A percentile compares a stretch with the other conserved stretches of the same genome.
Evolutionary conservation across 495 filamentous ascomycete species (phyloP).

Genomic region (Aspergillus carlsbadensis): DNA sequence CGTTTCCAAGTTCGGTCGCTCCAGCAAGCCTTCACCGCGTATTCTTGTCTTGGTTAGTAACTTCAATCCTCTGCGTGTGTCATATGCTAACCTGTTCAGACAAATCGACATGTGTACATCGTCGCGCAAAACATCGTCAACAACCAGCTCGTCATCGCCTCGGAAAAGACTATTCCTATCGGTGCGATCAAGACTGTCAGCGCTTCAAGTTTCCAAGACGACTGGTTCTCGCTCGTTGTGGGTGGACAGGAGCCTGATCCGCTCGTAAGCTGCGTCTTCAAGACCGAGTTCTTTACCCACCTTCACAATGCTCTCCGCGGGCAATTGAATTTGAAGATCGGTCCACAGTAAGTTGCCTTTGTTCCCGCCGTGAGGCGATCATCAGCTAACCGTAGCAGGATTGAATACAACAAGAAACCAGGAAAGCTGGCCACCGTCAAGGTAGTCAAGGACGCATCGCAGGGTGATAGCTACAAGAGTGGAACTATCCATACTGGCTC

Average conservation of each 20-base stretch:
- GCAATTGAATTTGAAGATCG: slow-evolving; percentile 77
- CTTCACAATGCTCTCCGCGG: slow-evolving; percentile 73
- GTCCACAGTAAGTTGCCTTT: slow-evolving; percentile 52
- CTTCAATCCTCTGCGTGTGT: neutral
- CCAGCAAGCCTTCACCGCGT: slow-evolving; percentile 86
- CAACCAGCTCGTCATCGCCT: slow-evolving; percentile 72
- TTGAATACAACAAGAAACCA: slow-evolving; percentile 98
- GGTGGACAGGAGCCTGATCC: slow-evolving; percentile 93
- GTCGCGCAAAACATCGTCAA: slow-evolving; percentile 82
- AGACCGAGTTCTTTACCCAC: slow-evolving; percentile 96
- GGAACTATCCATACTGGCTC: slow-evolving; percentile 80
- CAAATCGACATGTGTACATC: slow-evolving; percentile 81
- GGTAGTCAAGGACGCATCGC: slow-evolving; percentile 76
- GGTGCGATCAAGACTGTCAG: slow-evolving; percentile 85
- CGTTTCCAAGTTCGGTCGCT: slow-evolving; percentile 91
- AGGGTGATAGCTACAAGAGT: slow-evolving; percentile 89
- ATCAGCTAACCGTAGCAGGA: slow-evolving; percentile 44
- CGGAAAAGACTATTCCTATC: slow-evolving; percentile 78
- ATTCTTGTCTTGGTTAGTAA: slow-evolving; percentile 70
- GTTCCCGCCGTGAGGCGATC: neutral
- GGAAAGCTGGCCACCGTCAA: slow-evolving; percentile 87
- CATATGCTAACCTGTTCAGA: slow-evolving; percentile 40
- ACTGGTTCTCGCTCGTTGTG: slow-evolving; percentile 93
- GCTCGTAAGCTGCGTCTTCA: slow-evolving; percentile 87
- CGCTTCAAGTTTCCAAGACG: slow-evolving; percentile 77